Conservation (phyloP, 352 stramenopile species). For the Globisporangium spinosum region DNA sequence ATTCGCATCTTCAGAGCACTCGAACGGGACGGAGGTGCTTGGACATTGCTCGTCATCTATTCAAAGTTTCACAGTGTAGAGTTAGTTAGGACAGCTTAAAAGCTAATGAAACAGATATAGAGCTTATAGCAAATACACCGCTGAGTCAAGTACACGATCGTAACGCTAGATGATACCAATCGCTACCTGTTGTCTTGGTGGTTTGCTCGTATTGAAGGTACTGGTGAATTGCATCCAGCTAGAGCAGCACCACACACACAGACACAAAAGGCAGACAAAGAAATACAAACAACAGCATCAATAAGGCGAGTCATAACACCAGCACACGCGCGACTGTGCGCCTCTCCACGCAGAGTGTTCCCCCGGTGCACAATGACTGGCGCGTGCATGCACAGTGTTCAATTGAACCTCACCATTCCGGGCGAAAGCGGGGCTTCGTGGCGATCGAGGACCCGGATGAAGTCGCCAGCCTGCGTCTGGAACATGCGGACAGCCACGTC, state of each 20-base stretch:
- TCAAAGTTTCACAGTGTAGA: not conserved
- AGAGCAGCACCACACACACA: not conserved
- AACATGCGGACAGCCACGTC: conserved; percentile 10
- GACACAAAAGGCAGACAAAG: not conserved
- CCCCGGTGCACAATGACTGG: not conserved
- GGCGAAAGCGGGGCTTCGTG: conserved; percentile 53
- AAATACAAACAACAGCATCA: not conserved
- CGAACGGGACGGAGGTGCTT: not conserved
- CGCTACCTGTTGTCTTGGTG: not conserved
- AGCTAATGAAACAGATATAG: not conserved
- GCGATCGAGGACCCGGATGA: conserved; percentile 59
- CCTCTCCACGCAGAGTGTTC: too few species aligned
- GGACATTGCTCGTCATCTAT: not conserved
- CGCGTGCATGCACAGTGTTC: not conserved
- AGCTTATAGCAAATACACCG: not conserved
- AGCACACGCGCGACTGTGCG: not conserved
- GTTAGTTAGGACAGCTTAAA: not conserved
- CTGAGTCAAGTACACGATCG: not conserved
- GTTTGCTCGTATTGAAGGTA: conserved; percentile 8
- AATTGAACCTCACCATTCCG: conserved; percentile 32
- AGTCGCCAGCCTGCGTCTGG: conserved; percentile 26
- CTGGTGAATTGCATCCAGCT: conserved; percentile 20
- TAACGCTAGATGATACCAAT: not conserved
- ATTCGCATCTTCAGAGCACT: conserved; percentile 9
- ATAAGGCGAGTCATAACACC: not conserved